Base-by-base conservation (phyloP, 306 rosid species). In the Cicer bijugum region DNA sequence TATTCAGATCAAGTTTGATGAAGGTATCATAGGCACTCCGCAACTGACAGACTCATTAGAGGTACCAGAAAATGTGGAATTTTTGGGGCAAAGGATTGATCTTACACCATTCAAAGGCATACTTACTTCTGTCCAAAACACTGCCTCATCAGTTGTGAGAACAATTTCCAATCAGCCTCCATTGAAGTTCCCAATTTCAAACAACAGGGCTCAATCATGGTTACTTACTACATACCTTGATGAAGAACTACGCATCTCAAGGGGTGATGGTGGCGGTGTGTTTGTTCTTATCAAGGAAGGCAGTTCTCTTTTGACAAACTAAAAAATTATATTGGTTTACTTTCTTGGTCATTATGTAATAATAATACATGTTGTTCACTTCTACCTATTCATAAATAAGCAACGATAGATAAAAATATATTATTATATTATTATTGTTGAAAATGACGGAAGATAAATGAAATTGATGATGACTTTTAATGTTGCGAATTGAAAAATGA, bases 1-100 rank as follows among this genome's bases (percentile, higher is more conserved):
- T 56, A 2, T 86, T 53, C 87, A 91, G 97, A 85, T 94, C 64
- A 89, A 87, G 84, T 88, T 91, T 47, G 91, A 89, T 9, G 91
- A 91, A 86, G 99, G 99, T 14, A 61, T 94, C 62, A 88, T 94
- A 14, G 96, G 96, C 43, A 94, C 97, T 3, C 99, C 99, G 15
- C 97, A 94, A 59, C 80, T 94, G 58, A 94, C 96, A 8, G 97
- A 94, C 82, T 94, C 95, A 0, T 47, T 94, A 59, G 99, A 72
- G 81, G 64, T 94, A 71, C 99, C 99, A 4, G 97, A 94, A 66
- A 87, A 87, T 20, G 96, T 89, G 61, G 99, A 94, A 64, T 81
- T 89, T 77, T 46, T 94, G 33, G 99, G 99, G 40, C 91, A 94
- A 37, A 88, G 91, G 72, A 76, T 94, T 6, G 97, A 91, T 74